Base-by-base conservation (phyloP, 2,329 filamentous ascomycete genomes). In the Gaeumannomyces tritici region DNA sequence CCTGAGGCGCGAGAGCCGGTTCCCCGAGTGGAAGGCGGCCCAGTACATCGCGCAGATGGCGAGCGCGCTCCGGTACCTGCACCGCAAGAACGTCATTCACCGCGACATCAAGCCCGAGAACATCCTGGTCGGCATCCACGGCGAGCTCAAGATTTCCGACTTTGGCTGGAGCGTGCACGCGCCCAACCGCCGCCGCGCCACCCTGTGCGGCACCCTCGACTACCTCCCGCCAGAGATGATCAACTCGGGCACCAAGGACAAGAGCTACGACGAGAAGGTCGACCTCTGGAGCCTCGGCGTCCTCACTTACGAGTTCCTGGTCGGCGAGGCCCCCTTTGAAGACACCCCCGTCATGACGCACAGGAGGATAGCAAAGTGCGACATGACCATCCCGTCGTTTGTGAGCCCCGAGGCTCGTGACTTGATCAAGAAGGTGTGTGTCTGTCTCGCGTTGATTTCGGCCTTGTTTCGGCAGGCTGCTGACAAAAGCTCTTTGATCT, bases 181-280 rank as follows among this genome's bases (percentile, higher is more conserved):
- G 6, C 95, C 95, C 31, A 97, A 96, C 76, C 96, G 93, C 77
- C 82, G 95, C 68, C 84, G 95, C 65, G 89, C 93, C 71, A 99
- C 95, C 62, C 93, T 98, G 86, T 99, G 95, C 74, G 95, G 95
- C 66, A 99, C 95, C 24, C 85, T 98, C 55, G 95, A 99, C 77
- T 99, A 99, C 75, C 84, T 99, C 21, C 95, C 95, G 3, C 95
- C 95, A 5, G 95, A 99, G 86, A 99, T 99, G 95, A 84, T 98
- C 74, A 90, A 89, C 74, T 85, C 88, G 4, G 89, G 90, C 57
- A 83, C 83, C 68, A 84, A 87, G 68, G 90, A 95, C 70, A 96
- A 95, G 77, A 96, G 83, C 72, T 98, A 98, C 77, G 90, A 85
- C 64, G 93, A 97, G 73, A 98, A 97, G 79, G 91, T 99, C 35